Percentiles rank a stretch among this genome's conserved stretches.
Evolutionary conservation across 169 alveolate genomes (phyloP).

Genomic region (Sarcocystis neurona): DNA sequence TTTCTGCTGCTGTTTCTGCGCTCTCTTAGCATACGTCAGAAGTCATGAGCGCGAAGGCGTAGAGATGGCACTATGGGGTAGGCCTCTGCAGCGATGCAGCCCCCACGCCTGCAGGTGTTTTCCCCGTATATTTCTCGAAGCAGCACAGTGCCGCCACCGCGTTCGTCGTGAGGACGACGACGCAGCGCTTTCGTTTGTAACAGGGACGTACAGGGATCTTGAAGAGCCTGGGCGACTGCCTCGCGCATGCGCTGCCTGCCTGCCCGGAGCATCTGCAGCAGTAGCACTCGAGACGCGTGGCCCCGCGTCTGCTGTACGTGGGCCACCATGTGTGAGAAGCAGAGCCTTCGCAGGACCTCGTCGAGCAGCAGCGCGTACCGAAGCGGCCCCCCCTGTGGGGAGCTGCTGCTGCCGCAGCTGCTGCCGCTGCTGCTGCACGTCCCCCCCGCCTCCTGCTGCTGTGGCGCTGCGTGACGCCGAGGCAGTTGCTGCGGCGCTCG

Average conservation of each 20-base stretch:
- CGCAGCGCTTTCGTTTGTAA: neutral
- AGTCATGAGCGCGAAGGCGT: neutral
- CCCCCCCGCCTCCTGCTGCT: neutral
- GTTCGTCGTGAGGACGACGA: neutral
- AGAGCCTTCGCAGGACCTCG: slow-evolving; percentile 38
- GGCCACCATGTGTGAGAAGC: slow-evolving; percentile 42
- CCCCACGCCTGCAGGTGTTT: neutral
- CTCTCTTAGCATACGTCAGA: neutral
- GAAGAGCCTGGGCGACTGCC: slow-evolving; percentile 37
- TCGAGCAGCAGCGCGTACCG: slow-evolving; percentile 45
- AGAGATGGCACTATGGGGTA: too few relatives aligned
- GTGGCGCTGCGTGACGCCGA: neutral
- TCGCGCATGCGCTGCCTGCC: slow-evolving; percentile 51
- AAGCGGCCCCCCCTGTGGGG: neutral
- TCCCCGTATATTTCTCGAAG: neutral
- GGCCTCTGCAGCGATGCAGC: too few relatives aligned
- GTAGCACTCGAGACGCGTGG: slow-evolving; percentile 25
- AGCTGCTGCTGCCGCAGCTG: neutral
- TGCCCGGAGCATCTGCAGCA: slow-evolving; percentile 53
- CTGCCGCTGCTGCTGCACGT: neutral
- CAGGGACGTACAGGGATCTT: slow-evolving; percentile 31
- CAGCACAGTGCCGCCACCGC: neutral
- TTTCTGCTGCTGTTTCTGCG: neutral
- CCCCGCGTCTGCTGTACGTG: slow-evolving; percentile 34
- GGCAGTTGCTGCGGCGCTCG: too few relatives aligned